Evolutionary conservation across 495 filamentous ascomycete species (phyloP).

Genomic region (Podospora fimiseda): DNA sequence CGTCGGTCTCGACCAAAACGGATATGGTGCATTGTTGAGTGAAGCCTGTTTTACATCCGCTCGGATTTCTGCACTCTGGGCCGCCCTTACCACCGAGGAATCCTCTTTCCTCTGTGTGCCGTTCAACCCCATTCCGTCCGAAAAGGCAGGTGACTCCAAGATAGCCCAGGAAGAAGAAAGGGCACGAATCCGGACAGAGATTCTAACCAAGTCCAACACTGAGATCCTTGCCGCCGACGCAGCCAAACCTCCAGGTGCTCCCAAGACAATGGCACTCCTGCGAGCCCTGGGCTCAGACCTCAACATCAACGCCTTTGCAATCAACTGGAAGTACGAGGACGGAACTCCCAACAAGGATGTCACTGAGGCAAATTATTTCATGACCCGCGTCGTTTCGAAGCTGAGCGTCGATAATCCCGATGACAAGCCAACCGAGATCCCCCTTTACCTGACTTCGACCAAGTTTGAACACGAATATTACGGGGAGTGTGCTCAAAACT

Average conservation of each 20-base stretch:
- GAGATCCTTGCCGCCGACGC: conserved; percentile 24
- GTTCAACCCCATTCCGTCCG: conserved; percentile 37
- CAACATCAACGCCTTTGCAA: conserved; percentile 43
- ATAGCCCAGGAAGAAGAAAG: conserved; percentile 31
- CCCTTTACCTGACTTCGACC: conserved; percentile 41
- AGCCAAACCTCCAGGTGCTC: background rate
- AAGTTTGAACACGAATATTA: conserved; percentile 35
- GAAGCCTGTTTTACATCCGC: conserved; percentile 34
- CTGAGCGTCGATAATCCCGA: conserved; percentile 34
- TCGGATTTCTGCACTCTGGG: too few species aligned
- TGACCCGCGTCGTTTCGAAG: conserved; percentile 34
- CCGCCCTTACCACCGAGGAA: too few species aligned
- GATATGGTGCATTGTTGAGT: conserved; percentile 36
- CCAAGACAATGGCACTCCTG: conserved; percentile 30
- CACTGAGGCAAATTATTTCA: conserved; percentile 47
- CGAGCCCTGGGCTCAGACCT: conserved; percentile 38
- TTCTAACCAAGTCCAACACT: conserved; percentile 31
- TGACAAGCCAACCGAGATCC: conserved; percentile 31
- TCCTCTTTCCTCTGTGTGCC: conserved; percentile 24
- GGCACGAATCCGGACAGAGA: conserved; percentile 30
- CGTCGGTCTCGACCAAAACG: conserved; percentile 32
- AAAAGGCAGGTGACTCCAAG: conserved; percentile 21
- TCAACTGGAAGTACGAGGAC: conserved; percentile 36
- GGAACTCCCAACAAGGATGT: conserved; percentile 38
- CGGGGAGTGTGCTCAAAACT: conserved; percentile 26